A percentile compares a stretch with the other conserved stretches of the same genome.
These are phyloP conservation scores for Hypoxylon sp. DNA, from an alignment of 2,329 filamentous ascomycete genomes.

Conservation along the genomic window DNA sequence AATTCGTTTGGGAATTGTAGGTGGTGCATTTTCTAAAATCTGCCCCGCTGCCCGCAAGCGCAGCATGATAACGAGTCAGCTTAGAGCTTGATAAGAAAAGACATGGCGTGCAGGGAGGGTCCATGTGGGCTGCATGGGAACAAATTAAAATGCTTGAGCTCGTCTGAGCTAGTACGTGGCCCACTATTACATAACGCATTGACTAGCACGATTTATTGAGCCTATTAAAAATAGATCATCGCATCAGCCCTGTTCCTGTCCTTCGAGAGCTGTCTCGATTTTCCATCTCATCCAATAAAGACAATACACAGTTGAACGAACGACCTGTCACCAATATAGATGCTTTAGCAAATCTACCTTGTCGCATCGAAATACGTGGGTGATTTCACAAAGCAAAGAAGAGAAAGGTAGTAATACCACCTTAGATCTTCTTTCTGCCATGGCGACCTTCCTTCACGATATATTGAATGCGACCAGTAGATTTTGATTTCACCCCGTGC, in stretches of 20 bases:
- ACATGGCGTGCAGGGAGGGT: slow-evolving; percentile 3
- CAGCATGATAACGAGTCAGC: slow-evolving; percentile 3
- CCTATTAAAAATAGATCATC: slow-evolving; percentile 22
- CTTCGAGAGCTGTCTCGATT: too few relatives aligned
- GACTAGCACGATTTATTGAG: slow-evolving; percentile 5
- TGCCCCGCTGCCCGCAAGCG: slow-evolving; percentile 26
- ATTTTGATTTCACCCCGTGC: slow-evolving; percentile 6
- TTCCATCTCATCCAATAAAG: not conserved
- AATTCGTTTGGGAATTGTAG: not conserved
- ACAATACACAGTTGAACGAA: too few relatives aligned
- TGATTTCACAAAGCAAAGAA: too few relatives aligned
- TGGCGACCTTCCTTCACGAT: slow-evolving; percentile 33
- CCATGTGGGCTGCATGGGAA: too few relatives aligned
- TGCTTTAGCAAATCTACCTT: not conserved
- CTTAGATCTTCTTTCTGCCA: slow-evolving; percentile 28
- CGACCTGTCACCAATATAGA: not conserved
- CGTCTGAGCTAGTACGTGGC: too few relatives aligned
- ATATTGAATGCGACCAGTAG: slow-evolving; percentile 22
- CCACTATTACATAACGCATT: too few relatives aligned
- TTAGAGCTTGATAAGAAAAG: not conserved
- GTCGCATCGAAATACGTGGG: not conserved
- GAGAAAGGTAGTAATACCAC: too few relatives aligned
- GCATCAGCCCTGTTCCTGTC: slow-evolving; percentile 30
- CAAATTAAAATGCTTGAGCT: too few relatives aligned
- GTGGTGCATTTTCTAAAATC: slow-evolving; percentile 2